A percentile compares a stretch with the other conserved stretches of the same genome.
phyloP scores from a whole-genome alignment of 2,329 filamentous ascomycete genomes.

The Xylariaceae sp. region DNA sequence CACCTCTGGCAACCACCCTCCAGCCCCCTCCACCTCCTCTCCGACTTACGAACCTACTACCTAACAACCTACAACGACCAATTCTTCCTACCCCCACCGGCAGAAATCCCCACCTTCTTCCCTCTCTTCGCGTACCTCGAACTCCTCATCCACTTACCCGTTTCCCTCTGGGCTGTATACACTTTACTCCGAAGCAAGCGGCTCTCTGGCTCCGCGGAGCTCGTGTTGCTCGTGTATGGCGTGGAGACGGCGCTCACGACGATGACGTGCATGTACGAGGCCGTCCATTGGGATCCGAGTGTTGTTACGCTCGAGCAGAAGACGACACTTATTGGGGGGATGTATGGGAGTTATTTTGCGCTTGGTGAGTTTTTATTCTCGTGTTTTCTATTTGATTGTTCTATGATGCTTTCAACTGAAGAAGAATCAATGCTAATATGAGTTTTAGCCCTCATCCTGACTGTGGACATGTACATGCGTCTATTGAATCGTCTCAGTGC shows the following conservation, averaged over 20 bases:
- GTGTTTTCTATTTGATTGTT: too few relatives aligned
- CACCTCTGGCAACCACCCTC: conserved; percentile 39
- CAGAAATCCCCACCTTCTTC: conserved; percentile 44
- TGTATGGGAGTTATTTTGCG: conserved; percentile 48
- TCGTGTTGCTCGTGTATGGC: conserved; percentile 48
- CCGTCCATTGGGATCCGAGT: conserved; percentile 43
- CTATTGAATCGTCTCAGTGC: conserved; percentile 41
- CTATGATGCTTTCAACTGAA: background rate
- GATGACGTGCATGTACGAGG: conserved; percentile 46
- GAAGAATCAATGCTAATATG: background rate
- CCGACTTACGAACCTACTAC: conserved; percentile 43
- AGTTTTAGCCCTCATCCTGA: conserved; percentile 43
- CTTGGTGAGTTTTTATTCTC: conserved; percentile 42
- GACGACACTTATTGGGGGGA: conserved; percentile 41
- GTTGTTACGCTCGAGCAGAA: conserved; percentile 43
- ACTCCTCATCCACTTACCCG: conserved; percentile 46
- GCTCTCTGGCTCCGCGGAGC: conserved; percentile 37
- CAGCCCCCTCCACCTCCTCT: conserved; percentile 45
- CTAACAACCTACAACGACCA: conserved; percentile 47
- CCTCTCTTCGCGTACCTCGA: conserved; percentile 47
- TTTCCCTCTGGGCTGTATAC: conserved; percentile 43
- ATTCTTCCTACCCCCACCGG: conserved; percentile 40
- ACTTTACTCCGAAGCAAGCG: conserved; percentile 30
- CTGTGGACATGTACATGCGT: conserved; percentile 51
- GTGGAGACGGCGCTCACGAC: conserved; percentile 49